phyloP scores from a whole-genome alignment of 192 early-diverging fungal species.

The Rhizophagus sp. region DNA sequence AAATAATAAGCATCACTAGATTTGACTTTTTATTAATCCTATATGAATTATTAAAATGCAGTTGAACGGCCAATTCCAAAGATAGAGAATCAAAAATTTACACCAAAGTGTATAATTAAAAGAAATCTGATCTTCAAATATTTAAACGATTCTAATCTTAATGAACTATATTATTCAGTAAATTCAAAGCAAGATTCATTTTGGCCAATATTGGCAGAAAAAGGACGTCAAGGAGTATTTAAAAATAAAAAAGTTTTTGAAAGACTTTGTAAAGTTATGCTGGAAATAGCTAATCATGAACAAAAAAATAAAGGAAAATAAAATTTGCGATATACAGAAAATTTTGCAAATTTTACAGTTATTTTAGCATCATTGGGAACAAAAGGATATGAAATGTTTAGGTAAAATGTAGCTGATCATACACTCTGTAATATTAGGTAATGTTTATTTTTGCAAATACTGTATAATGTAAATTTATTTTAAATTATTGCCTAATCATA shows the following conservation, averaged over 20 bases:
- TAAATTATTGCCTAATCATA: not conserved
- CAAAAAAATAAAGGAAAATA: not conserved
- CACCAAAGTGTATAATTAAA: too few species aligned
- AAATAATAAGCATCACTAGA: too few species aligned
- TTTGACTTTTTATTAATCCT: too few species aligned
- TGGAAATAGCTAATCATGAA: not conserved
- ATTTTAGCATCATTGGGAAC: not conserved
- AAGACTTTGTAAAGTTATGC: not conserved
- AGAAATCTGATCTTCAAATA: too few species aligned
- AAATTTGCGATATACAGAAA: not conserved
- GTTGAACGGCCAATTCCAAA: too few species aligned
- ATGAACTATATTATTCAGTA: too few species aligned
- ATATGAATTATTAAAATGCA: too few species aligned
- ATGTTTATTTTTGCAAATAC: too few species aligned
- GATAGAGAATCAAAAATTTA: too few species aligned
- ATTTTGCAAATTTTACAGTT: not conserved
- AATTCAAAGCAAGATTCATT: not conserved
- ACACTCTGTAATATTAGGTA: not conserved
- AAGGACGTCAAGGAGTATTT: not conserved
- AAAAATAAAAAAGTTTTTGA: not conserved
- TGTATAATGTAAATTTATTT: too few species aligned
- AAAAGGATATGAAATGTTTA: not conserved
- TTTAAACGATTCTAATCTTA: too few species aligned
- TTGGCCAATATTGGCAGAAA: not conserved
- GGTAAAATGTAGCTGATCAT: not conserved